phyloP scores from a whole-genome alignment of 768 basidiomycete genomes.

The Mycena indigotica region DNA sequence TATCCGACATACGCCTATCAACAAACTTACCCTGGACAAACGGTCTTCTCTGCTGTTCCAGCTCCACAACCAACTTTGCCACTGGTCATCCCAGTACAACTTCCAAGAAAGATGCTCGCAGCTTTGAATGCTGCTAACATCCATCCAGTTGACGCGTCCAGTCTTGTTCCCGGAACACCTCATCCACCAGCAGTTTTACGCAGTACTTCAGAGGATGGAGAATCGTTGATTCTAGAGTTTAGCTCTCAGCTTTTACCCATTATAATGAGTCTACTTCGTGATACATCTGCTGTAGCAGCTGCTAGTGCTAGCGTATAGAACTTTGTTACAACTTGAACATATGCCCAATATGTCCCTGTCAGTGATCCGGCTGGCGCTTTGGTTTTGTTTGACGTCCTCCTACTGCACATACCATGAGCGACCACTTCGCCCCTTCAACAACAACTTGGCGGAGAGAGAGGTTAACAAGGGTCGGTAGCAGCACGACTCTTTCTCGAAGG shows the following conservation, averaged over 20 bases:
- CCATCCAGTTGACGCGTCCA: conserved; percentile 61
- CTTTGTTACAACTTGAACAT: not conserved
- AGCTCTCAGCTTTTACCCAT: conserved; percentile 74
- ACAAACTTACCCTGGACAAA: conserved; percentile 51
- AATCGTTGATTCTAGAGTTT: conserved; percentile 75
- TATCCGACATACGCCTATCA: conserved; percentile 53
- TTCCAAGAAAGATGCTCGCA: conserved; percentile 54
- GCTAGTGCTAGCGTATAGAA: not conserved
- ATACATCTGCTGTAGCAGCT: not conserved
- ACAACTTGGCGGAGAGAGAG: conserved; percentile 65
- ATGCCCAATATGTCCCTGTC: no score
- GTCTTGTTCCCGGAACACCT: conserved; percentile 52
- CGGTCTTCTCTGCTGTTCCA: conserved; percentile 25
- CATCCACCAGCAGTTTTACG: conserved; percentile 78
- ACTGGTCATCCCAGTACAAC: conserved; percentile 58
- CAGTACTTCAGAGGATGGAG: conserved; percentile 70
- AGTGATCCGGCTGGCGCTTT: no score
- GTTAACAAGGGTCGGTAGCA: conserved; percentile 56
- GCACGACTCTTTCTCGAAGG: conserved; percentile 21
- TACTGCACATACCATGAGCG: conserved; percentile 2
- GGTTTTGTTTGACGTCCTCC: not conserved
- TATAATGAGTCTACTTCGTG: conserved; percentile 59
- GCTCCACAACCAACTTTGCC: conserved; percentile 33
- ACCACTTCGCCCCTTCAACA: conserved; percentile 46
- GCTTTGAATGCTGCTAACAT: conserved; percentile 75